These are phyloP conservation scores for Melaleuca alternifolia DNA, from an alignment of 345 rosid species.

Conservation along the genomic window DNA sequence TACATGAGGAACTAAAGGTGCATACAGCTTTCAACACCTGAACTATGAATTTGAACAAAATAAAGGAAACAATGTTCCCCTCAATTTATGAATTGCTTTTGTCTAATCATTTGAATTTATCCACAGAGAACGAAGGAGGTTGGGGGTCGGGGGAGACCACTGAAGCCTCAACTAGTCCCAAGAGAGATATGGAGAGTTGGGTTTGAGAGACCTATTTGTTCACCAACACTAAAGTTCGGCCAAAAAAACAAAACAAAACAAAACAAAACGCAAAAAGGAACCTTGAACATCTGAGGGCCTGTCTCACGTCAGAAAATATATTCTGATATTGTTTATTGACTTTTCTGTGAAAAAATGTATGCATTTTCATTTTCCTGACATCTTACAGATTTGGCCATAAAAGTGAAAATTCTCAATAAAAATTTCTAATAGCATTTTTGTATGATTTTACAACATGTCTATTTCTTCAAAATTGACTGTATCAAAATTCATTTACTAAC, in stretches of 20 bases:
- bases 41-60: background rate
- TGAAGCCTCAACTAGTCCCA: background rate
- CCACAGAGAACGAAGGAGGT: background rate
- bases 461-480: background rate
- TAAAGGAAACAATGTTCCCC: background rate
- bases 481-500: background rate
- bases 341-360: no score
- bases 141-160: background rate
- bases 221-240: background rate
- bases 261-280: no score
- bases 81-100: background rate
- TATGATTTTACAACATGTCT: background rate
- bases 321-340: no score
- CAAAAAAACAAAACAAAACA: background rate
- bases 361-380: background rate
- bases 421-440: background rate
- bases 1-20: background rate
- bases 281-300: no score
- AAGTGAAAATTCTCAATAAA: background rate
- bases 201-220: background rate
- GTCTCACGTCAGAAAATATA: no score
- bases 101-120: background rate
- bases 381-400: background rate
- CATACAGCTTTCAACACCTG: background rate
- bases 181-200: background rate